phyloP scores from a whole-genome alignment of 768 basidiomycete genomes.

The Auricularia heimuer region DNA sequence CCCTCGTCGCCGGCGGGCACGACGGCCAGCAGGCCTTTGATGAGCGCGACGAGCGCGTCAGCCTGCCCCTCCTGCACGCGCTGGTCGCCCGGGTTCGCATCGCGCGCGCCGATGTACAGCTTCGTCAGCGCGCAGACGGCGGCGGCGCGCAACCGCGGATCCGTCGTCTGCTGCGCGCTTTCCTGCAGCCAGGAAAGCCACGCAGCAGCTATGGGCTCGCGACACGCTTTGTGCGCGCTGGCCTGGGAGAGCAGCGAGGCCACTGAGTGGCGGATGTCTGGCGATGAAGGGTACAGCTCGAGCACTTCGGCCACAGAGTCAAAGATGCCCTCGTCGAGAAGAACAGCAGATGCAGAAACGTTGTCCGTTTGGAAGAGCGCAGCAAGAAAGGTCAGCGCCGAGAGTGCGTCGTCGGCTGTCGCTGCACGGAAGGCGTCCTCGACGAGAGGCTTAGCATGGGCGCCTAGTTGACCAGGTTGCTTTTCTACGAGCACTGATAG shows the following conservation, averaged over 20 bases:
- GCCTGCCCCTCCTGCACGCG: constrained; percentile 23
- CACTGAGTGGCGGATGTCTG: constrained; percentile 44
- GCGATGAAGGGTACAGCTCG: constrained; percentile 48
- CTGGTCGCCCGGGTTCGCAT: constrained; percentile 33
- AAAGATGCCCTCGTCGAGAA: constrained; percentile 50
- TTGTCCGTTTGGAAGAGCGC: constrained; percentile 81
- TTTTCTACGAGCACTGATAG: background rate
- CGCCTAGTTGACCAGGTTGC: background rate
- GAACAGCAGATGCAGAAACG: constrained; percentile 52
- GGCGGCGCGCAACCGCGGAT: constrained; percentile 43
- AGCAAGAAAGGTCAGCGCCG: constrained; percentile 56
- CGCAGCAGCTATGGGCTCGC: constrained; percentile 48
- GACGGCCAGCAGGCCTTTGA: constrained; percentile 45
- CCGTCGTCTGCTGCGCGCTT: constrained; percentile 38
- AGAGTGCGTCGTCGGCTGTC: constrained; percentile 17
- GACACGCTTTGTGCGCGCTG: constrained; percentile 61
- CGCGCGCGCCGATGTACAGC: constrained; percentile 44
- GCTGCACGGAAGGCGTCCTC: background rate
- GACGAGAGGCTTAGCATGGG: background rate
- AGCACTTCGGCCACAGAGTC: constrained; percentile 59
- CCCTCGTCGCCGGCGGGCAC: constrained; percentile 26
- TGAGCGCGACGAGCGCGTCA: constrained; percentile 37
- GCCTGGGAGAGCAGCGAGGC: constrained; percentile 72
- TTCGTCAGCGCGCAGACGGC: constrained; percentile 74
- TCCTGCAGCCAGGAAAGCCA: constrained; percentile 58